Evolutionary conservation across 2,329 filamentous ascomycete genomes (phyloP).

Genomic region (Arthrobotrys entomopaga): DNA sequence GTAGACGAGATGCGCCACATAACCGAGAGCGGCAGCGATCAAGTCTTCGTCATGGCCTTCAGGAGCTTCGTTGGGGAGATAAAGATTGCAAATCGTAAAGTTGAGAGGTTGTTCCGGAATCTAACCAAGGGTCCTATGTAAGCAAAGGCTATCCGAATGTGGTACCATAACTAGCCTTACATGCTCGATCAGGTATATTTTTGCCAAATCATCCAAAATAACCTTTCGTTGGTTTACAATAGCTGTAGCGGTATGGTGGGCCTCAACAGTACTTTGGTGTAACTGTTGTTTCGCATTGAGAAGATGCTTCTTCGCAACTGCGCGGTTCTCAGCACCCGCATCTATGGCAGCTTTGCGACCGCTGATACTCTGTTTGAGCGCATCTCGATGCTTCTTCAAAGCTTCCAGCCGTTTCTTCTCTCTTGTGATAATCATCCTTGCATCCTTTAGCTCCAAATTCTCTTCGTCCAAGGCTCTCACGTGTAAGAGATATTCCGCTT

Average conservation of each 20-base stretch:
- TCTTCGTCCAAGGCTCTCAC: conserved; percentile 39
- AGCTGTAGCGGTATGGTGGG: conserved; percentile 70
- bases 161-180: conserved; percentile 13
- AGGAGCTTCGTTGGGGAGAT: conserved; percentile 81
- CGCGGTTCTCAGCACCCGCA: conserved; percentile 71
- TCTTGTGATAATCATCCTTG: conserved; percentile 68
- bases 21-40: conserved; percentile 82
- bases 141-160: background rate
- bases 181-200: conserved; percentile 83
- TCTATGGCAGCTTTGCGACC: conserved; percentile 75
- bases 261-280: conserved; percentile 67
- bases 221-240: conserved; percentile 87
- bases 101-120: conserved; percentile 72
- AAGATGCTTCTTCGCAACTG: conserved; percentile 71
- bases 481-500: conserved; percentile 30
- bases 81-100: conserved; percentile 83
- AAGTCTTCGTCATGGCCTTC: conserved; percentile 77
- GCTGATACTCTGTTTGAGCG: conserved; percentile 74
- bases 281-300: conserved; percentile 71
- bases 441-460: conserved; percentile 61
- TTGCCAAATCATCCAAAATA: conserved; percentile 82
- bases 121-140: background rate
- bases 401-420: conserved; percentile 75
- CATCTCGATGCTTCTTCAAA: conserved; percentile 72
- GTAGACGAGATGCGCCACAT: conserved; percentile 78